Evolutionary conservation across 306 rosid genomes (phyloP), one percentile per base, ranked within the genome.

Genomic region (Fagus sylvatica): DNA sequence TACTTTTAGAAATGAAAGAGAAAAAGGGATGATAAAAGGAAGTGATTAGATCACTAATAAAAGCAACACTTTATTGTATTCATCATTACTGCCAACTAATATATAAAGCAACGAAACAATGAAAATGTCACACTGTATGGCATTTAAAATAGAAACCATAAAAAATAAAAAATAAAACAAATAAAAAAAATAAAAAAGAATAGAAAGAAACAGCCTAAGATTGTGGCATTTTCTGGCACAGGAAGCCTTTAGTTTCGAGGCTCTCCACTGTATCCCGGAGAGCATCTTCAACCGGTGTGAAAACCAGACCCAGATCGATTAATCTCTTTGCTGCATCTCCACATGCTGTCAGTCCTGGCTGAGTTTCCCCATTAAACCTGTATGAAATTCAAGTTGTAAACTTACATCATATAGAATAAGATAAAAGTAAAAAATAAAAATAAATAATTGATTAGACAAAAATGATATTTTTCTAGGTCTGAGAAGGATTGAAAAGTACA

Each of bases 261-360:
- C 97, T 92, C 82, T 89, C 90, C 2, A 83, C 90, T 6, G 97
- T 80, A 57, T 92, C 97, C 76, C 48, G 43, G 11, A 92, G 86
- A 68, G 95, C 95, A 75, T 89, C 90, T 87, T 90, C 87, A 57
- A 94, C 15, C 8, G 97, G 97, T 0, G 88, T 87, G 74, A 94
- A 92, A 62, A 77, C 85, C 48, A 90, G 68, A 12, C 95, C 98
- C 80, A 94, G 81, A 57, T 92, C 86, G 11, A 88, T 84, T 57
- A 94, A 78, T 78, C 87, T 88, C 87, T 61, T 94, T 8, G 97
- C 91, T 72, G 97, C n/a, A n/a, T n/a, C n/a, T n/a, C n/a, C n/a
- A n/a, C 89, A 85, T 19, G 86, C 83, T 74, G 76, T 74, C 61
- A 94, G 65, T 5, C 95, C 95, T 48, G 92, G 97, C 73, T 90